Conservation (phyloP, 1,284 basidiomycete genomes). For the Nidula niveotomentosa region DNA sequence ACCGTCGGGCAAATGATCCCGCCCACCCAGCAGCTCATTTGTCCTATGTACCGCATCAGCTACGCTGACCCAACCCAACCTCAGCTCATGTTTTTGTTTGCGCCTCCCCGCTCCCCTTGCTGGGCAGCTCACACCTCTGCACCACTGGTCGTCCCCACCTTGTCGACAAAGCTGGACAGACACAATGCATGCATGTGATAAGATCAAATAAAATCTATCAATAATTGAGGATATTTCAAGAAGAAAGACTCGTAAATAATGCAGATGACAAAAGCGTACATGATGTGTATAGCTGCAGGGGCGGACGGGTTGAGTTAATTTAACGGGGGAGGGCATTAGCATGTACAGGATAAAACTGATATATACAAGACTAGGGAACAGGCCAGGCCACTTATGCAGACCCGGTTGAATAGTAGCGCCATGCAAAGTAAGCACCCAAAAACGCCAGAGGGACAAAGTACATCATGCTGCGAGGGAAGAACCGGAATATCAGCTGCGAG, state of each 20-base stretch:
- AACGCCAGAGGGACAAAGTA: constrained; percentile 78
- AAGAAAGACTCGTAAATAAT: constrained; percentile 16
- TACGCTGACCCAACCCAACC: too few relatives aligned
- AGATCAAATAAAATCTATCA: not conserved
- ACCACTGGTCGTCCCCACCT: too few relatives aligned
- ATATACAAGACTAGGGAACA: constrained; percentile 4
- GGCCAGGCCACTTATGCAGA: constrained; percentile 30
- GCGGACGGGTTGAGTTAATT: not conserved
- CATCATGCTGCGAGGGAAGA: constrained; percentile 49
- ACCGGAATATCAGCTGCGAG: constrained; percentile 1
- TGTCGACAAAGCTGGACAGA: too few relatives aligned
- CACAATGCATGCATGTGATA: not conserved
- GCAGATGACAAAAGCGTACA: constrained; percentile 8
- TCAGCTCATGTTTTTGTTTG: too few relatives aligned
- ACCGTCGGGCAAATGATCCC: too few relatives aligned
- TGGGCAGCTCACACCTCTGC: too few relatives aligned
- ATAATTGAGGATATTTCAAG: constrained; percentile 9
- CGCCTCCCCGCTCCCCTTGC: too few relatives aligned
- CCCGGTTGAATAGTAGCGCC: constrained; percentile 65
- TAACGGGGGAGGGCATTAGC: not conserved
- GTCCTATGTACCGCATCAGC: too few relatives aligned
- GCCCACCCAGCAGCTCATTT: too few relatives aligned
- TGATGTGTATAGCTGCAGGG: constrained; percentile 1
- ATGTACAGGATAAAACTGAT: constrained; percentile 8
- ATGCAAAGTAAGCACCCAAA: constrained; percentile 81